These are phyloP conservation scores for Tolypocladium sp. DNA, from an alignment of 2,329 filamentous ascomycete species.

Conservation along the genomic window DNA sequence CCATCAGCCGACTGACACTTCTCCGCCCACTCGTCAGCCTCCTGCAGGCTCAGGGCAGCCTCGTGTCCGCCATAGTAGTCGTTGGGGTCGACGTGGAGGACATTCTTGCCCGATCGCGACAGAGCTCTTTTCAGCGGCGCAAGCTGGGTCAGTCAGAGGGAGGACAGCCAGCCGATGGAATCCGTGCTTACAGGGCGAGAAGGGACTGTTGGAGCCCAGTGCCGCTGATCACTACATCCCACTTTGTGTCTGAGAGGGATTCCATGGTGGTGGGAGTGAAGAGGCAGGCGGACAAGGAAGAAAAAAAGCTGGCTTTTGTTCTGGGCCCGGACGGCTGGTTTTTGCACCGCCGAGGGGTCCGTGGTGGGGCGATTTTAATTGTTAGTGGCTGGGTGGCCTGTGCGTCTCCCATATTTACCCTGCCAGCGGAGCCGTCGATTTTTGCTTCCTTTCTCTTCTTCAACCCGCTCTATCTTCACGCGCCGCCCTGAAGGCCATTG, in stretches of 20 bases:
- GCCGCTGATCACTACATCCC: conserved; percentile 73
- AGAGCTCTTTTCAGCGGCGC: conserved; percentile 58
- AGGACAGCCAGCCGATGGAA: conserved; percentile 20
- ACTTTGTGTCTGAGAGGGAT: conserved; percentile 61
- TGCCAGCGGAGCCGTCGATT: conserved; percentile 14
- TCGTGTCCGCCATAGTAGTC: conserved; percentile 81
- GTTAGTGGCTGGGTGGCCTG: conserved; percentile 1
- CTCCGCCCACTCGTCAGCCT: conserved; percentile 66
- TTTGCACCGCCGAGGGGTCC: conserved; percentile 5
- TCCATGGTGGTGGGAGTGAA: conserved; percentile 47
- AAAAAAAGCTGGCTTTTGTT: conserved; percentile 8
- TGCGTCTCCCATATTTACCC: not conserved
- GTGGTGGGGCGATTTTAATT: conserved; percentile 1
- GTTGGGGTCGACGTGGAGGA: conserved; percentile 83
- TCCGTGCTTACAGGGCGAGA: conserved; percentile 60
- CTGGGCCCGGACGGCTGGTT: conserved; percentile 6
- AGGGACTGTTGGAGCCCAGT: conserved; percentile 73
- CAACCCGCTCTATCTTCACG: conserved; percentile 19
- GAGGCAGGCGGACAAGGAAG: conserved; percentile 6
- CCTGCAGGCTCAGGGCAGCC: conserved; percentile 75
- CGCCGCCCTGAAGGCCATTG: conserved; percentile 17
- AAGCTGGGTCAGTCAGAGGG: conserved; percentile 21
- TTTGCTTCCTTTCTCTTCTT: conserved; percentile 17
- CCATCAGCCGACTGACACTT: conserved; percentile 16
- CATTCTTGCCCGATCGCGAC: conserved; percentile 83